phyloP scores from a whole-genome alignment of 2,329 filamentous ascomycete genomes.

The Penicillium sp. region DNA sequence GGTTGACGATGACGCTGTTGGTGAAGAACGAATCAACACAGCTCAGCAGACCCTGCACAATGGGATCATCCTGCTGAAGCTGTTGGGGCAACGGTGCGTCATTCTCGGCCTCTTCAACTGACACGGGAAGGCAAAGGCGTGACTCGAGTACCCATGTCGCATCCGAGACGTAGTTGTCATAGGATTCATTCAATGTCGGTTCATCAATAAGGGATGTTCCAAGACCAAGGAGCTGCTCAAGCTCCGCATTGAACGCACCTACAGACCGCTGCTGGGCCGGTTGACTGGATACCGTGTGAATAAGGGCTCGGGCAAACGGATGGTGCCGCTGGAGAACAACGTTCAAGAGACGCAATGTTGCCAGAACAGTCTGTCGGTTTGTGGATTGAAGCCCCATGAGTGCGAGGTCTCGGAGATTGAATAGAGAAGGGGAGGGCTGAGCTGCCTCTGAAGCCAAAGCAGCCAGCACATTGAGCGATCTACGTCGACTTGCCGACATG shows the following conservation, averaged over 20 bases:
- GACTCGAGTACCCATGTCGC: slow-evolving; percentile 55
- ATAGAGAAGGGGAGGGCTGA: slow-evolving; percentile 77
- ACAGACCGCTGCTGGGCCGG: slow-evolving; percentile 35
- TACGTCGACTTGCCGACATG: slow-evolving; percentile 67
- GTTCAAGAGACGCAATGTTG: slow-evolving; percentile 83
- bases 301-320: slow-evolving; percentile 70
- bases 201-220: slow-evolving; percentile 40
- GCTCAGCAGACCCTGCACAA: slow-evolving; percentile 53
- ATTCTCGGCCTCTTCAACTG: slow-evolving; percentile 38
- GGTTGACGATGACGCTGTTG: slow-evolving; percentile 88
- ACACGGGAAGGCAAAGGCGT: slow-evolving; percentile 33
- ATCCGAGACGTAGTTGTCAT: slow-evolving; percentile 46
- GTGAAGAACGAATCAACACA: slow-evolving; percentile 79
- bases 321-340: slow-evolving; percentile 86
- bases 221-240: slow-evolving; percentile 39
- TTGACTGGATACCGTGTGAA: slow-evolving; percentile 57
- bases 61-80: slow-evolving; percentile 64
- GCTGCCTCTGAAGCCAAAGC: slow-evolving; percentile 76
- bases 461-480: slow-evolving; percentile 83
- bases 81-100: slow-evolving; percentile 64
- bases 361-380: slow-evolving; percentile 85
- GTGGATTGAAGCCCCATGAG: slow-evolving; percentile 79
- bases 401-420: slow-evolving; percentile 90
- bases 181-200: slow-evolving; percentile 42
- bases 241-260: slow-evolving; percentile 42